Percentiles rank a stretch among this genome's conserved stretches.
These are phyloP conservation scores for Ceratocystis albifundus DNA, from an alignment of 2,329 filamentous ascomycete species.

Conservation along the genomic window DNA sequence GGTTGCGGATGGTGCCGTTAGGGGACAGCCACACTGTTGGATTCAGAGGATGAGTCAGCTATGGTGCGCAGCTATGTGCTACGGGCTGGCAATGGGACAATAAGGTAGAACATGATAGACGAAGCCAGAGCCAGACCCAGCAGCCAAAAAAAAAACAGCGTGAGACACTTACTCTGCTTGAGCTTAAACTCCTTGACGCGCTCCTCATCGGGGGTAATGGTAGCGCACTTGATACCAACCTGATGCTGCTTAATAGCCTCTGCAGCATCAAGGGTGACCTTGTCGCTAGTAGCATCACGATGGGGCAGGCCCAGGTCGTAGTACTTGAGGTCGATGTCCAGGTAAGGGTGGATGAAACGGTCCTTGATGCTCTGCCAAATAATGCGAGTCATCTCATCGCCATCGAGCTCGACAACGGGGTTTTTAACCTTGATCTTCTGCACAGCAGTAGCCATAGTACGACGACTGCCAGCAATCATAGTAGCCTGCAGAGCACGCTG, in stretches of 20 bases:
- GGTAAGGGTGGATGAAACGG: constrained; percentile 92
- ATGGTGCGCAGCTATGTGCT: not conserved
- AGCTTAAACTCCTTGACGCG: constrained; percentile 96
- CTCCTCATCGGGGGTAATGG: constrained; percentile 94
- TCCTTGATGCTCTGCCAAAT: constrained; percentile 99
- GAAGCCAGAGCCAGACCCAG: not conserved
- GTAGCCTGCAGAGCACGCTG: constrained; percentile 23
- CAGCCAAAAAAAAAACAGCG: not conserved
- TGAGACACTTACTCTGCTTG: constrained; percentile 67
- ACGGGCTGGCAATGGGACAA: too few relatives aligned
- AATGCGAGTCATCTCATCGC: constrained; percentile 92
- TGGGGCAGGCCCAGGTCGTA: constrained; percentile 89
- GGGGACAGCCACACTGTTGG: constrained; percentile 86
- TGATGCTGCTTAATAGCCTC: constrained; percentile 99
- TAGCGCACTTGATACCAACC: constrained; percentile 97
- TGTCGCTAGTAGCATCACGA: constrained; percentile 89
- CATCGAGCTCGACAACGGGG: constrained; percentile 94
- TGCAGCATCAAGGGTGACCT: constrained; percentile 89
- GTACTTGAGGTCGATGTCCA: constrained; percentile 97
- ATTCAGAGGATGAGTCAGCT: constrained; percentile 10
- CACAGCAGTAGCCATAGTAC: constrained; percentile 44
- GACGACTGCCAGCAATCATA: constrained; percentile 24
- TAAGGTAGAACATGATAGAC: not conserved
- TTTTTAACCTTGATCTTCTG: constrained; percentile 99
- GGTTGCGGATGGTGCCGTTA: constrained; percentile 75